phyloP scores from a whole-genome alignment of 1,284 basidiomycete genomes.

The Tilletia caries region DNA sequence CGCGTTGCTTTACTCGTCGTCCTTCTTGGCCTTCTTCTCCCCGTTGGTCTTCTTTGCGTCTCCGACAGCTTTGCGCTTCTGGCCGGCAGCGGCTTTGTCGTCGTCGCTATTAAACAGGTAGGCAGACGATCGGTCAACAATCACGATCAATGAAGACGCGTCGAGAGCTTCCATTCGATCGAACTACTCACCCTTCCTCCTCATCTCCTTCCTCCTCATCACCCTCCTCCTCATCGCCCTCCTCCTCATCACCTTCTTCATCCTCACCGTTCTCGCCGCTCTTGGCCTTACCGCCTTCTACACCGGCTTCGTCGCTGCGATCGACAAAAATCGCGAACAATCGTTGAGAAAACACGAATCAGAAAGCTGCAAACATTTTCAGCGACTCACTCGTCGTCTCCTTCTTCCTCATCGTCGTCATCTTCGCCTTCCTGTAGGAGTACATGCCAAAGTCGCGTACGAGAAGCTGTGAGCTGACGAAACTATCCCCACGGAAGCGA shows the following conservation, averaged over 20 bases:
- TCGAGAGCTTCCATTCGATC: neutral
- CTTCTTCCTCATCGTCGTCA: slow-evolving; percentile 9
- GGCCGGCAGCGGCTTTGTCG: neutral
- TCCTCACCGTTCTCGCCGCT: neutral
- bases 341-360: too few relatives aligned
- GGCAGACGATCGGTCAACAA: neutral
- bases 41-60: neutral
- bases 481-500: too few relatives aligned
- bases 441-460: too few relatives aligned
- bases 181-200: neutral
- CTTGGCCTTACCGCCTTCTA: neutral
- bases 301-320: slow-evolving; percentile 1
- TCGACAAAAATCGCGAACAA: neutral
- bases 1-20: neutral
- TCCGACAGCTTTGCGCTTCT: slow-evolving; percentile 5
- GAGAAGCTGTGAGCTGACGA: neutral
- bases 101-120: neutral
- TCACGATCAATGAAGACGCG: neutral
- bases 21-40: slow-evolving; percentile 12
- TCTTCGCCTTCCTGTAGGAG: neutral
- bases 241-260: neutral
- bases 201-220: neutral
- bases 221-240: neutral
- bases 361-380: too few relatives aligned
- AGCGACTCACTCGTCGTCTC: slow-evolving; percentile 1